These are phyloP conservation scores for Wickerhamiella hasegawae DNA, from an alignment of 805 yeast genomes.

Conservation along the genomic window DNA sequence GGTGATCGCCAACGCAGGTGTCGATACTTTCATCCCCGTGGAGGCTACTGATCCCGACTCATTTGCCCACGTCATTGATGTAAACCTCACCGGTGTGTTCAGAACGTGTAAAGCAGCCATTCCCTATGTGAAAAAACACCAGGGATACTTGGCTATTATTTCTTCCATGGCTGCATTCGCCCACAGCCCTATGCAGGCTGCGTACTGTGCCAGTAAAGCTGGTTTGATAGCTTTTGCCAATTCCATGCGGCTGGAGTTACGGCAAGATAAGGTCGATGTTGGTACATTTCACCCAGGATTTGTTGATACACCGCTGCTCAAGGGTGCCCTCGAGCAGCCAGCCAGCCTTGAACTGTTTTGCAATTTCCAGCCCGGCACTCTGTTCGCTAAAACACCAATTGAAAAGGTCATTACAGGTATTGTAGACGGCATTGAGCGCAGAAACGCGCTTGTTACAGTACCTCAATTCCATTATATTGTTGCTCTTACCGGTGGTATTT, in stretches of 20 bases:
- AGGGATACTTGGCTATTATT: conserved; percentile 4
- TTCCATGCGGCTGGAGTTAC: conserved; percentile 3
- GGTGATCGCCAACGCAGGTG: conserved; percentile 6
- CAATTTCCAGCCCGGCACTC: no score
- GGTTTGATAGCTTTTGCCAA: conserved; percentile 3
- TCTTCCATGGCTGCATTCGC: conserved; percentile 5
- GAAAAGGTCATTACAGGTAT: background rate
- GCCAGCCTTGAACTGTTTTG: no score
- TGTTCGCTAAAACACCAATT: background rate
- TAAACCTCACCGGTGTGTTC: conserved; percentile 4
- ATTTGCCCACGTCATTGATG: conserved; percentile 4
- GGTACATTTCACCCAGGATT: conserved; percentile 5
- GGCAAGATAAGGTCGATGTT: conserved; percentile 2
- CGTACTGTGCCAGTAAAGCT: conserved; percentile 5
- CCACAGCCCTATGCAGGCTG: conserved; percentile 1
- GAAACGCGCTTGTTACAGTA: background rate
- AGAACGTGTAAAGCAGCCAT: conserved; percentile 6
- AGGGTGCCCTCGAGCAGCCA: no score
- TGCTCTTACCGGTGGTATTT: no score
- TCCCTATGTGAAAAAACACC: conserved; percentile 4
- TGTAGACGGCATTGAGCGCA: background rate
- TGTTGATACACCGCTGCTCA: conserved; percentile 4
- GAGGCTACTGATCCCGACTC: conserved; percentile 1
- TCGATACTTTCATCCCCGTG: conserved; percentile 2
- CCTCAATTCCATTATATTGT: no score